Percentiles rank a stretch among this genome's conserved stretches.
Evolutionary conservation across 495 filamentous ascomycete species (phyloP).

Genomic region (Pseudotulostoma volvatum): DNA sequence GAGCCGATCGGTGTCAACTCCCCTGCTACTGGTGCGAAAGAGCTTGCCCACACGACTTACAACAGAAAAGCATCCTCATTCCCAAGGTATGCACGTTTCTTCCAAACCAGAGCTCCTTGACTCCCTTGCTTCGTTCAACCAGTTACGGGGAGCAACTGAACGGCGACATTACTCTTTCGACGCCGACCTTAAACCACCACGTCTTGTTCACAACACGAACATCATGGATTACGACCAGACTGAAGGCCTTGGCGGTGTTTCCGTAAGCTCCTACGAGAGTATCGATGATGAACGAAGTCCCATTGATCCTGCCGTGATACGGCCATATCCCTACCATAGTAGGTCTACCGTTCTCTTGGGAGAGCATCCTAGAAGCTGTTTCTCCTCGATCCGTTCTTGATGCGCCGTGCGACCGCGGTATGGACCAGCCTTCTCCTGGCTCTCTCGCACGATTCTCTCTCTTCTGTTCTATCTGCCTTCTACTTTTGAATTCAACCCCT

Average conservation of each 20-base stretch:
- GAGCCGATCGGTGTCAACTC: neutral
- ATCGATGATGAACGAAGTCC: slow-evolving; percentile 30
- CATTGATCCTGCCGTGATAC: slow-evolving; percentile 18
- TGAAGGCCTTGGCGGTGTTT: slow-evolving; percentile 31
- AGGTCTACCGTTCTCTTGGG: slow-evolving; percentile 8
- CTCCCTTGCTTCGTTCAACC: slow-evolving; percentile 1
- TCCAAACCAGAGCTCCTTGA: slow-evolving; percentile 3
- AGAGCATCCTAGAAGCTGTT: slow-evolving; percentile 14
- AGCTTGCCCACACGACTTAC: neutral
- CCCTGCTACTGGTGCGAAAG: slow-evolving; percentile 9
- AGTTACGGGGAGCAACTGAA: neutral
- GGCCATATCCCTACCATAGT: slow-evolving; percentile 32
- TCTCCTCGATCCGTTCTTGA: too few species aligned
- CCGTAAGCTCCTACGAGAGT: slow-evolving; percentile 34
- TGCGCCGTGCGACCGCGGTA: too few species aligned
- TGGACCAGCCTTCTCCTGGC: slow-evolving; percentile 21
- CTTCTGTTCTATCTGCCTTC: slow-evolving; percentile 5
- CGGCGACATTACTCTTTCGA: slow-evolving; percentile 29
- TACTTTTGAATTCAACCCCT: slow-evolving; percentile 3
- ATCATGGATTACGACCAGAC: slow-evolving; percentile 32
- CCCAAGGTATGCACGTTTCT: slow-evolving; percentile 1
- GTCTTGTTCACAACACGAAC: slow-evolving; percentile 7
- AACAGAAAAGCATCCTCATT: neutral
- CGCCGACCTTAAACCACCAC: slow-evolving; percentile 14
- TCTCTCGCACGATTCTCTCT: slow-evolving; percentile 16